These are phyloP conservation scores for Pythium vanterpoolii DNA, from an alignment of 352 stramenopile species.

Conservation along the genomic window DNA sequence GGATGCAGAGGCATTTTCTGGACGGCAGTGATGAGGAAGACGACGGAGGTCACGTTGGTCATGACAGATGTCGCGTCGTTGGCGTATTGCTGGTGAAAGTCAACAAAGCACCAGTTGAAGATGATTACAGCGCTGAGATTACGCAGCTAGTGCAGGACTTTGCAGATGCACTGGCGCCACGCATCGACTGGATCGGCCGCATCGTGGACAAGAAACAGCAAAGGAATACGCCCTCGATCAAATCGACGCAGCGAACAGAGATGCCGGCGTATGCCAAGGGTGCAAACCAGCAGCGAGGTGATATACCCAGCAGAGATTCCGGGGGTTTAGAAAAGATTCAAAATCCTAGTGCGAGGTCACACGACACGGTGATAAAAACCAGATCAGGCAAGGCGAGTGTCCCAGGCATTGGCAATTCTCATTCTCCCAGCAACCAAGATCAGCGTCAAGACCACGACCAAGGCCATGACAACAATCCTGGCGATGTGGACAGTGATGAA, in stretches of 20 bases:
- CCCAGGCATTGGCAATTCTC: not conserved
- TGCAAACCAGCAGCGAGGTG: too few relatives aligned
- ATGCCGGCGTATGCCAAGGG: not conserved
- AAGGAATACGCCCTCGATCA: not conserved
- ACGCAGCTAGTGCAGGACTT: conserved; percentile 3
- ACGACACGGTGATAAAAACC: too few relatives aligned
- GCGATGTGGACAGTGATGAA: conserved; percentile 18
- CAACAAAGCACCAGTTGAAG: not conserved
- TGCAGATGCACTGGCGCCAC: conserved; percentile 1
- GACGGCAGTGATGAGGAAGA: not conserved
- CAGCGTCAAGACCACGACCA: not conserved
- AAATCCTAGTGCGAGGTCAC: too few relatives aligned
- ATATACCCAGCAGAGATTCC: too few relatives aligned
- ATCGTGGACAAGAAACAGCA: conserved; percentile 16
- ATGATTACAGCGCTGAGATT: not conserved
- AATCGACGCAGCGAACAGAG: not conserved
- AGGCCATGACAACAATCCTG: not conserved
- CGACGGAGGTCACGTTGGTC: not conserved
- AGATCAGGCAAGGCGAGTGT: not conserved
- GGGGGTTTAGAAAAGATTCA: too few relatives aligned
- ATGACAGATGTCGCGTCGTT: not conserved
- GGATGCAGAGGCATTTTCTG: not conserved
- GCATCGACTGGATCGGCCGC: conserved; percentile 12
- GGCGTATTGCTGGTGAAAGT: conserved; percentile 14
- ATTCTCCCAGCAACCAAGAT: not conserved